phyloP scores from a whole-genome alignment of 2,329 filamentous ascomycete genomes.

The Paecilomyces formosus region DNA sequence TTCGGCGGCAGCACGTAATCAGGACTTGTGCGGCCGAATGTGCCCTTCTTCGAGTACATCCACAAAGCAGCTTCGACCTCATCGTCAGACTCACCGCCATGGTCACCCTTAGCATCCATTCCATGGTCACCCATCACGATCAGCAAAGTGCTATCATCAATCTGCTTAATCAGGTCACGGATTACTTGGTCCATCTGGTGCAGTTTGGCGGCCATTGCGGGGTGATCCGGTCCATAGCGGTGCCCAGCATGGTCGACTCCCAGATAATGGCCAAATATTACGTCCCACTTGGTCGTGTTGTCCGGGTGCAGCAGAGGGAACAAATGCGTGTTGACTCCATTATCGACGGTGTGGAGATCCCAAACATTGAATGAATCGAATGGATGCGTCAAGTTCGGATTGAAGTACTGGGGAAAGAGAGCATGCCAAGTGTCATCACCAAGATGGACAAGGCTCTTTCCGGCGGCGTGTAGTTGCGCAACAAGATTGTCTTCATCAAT shows the following conservation, averaged over 20 bases:
- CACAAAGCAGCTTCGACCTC: conserved; percentile 91
- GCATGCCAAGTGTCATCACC: conserved; percentile 98
- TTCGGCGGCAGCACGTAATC: conserved; percentile 50
- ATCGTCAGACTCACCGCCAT: conserved; percentile 96
- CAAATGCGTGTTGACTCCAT: conserved; percentile 86
- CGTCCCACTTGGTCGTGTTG: conserved; percentile 70
- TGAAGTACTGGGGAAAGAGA: conserved; percentile 89
- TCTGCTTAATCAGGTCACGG: conserved; percentile 57
- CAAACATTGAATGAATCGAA: conserved; percentile 99
- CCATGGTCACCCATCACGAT: conserved; percentile 99
- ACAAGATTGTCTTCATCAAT: conserved; percentile 88
- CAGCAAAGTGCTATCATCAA: conserved; percentile 81
- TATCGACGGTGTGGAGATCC: conserved; percentile 94
- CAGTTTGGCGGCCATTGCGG: conserved; percentile 84
- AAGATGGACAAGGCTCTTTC: conserved; percentile 78
- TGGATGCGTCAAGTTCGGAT: conserved; percentile 72
- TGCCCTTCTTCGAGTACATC: conserved; percentile 89
- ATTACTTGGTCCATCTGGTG: conserved; percentile 84
- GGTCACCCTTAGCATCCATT: conserved; percentile 95
- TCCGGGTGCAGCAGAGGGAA: conserved; percentile 62
- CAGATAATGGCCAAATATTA: conserved; percentile 89
- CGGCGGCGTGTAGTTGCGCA: conserved; percentile 54
- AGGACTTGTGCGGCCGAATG: conserved; percentile 70
- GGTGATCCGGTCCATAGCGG: conserved; percentile 86
- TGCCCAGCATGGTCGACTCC: conserved; percentile 97